phyloP scores from a whole-genome alignment of 257 asterid genomes.

The Plantago ovata region DNA sequence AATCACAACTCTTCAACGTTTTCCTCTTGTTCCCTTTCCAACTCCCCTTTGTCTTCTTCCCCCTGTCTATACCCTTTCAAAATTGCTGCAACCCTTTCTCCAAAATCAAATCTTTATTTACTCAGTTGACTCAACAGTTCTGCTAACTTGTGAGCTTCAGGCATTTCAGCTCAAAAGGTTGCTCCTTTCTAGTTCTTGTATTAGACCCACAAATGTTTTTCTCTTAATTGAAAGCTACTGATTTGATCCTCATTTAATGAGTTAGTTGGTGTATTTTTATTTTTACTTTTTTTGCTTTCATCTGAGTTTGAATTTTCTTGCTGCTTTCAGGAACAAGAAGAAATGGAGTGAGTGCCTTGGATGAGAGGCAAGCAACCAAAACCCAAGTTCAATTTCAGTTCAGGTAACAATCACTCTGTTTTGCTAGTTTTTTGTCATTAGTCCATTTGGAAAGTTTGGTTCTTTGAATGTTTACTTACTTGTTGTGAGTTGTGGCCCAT shows the following conservation, averaged over 20 bases:
- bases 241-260: slow-evolving; percentile 1
- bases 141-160: too few species aligned
- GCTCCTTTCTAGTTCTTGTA: not conserved
- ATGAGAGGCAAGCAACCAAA: not conserved
- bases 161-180: not conserved
- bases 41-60: not conserved
- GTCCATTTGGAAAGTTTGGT: slow-evolving; percentile 1
- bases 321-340: not conserved
- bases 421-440: slow-evolving; percentile 3
- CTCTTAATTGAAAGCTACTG: not conserved
- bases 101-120: too few species aligned
- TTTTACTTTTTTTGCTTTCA: not conserved
- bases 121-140: too few species aligned
- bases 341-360: not conserved
- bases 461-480: not conserved
- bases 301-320: not conserved
- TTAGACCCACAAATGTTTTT: not conserved
- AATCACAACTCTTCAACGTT: not conserved
- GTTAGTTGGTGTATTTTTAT: not conserved
- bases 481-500: not conserved
- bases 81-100: too few species aligned
- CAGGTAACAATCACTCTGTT: not conserved
- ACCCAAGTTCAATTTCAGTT: slow-evolving; percentile 1
- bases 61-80: too few species aligned
- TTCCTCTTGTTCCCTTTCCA: not conserved